Evolutionary conservation across 768 basidiomycete genomes (phyloP).

Genomic region (Termitomyces sp.): DNA sequence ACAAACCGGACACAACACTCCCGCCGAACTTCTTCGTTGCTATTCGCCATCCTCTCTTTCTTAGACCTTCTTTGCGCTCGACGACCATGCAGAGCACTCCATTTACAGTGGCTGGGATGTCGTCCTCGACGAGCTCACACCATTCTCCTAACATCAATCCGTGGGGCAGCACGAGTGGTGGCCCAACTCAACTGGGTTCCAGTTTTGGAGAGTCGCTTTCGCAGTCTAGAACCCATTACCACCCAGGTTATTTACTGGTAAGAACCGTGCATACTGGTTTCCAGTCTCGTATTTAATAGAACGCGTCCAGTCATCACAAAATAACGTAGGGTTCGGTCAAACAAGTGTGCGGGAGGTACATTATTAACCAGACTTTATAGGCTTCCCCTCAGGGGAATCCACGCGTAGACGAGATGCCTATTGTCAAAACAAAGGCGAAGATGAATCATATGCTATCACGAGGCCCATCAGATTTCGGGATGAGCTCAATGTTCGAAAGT

Average conservation of each 20-base stretch:
- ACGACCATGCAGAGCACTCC: slow-evolving; percentile 36
- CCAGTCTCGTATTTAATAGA: background rate
- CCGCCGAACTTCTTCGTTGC: background rate
- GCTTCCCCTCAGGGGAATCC: slow-evolving; percentile 51
- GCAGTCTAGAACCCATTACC: slow-evolving; percentile 74
- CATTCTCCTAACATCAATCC: slow-evolving; percentile 44
- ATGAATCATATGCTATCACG: slow-evolving; percentile 67
- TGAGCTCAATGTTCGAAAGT: slow-evolving; percentile 84
- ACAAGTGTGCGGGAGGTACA: background rate
- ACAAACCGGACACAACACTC: background rate
- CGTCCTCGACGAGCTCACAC: slow-evolving; percentile 40
- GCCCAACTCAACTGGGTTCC: slow-evolving; percentile 32
- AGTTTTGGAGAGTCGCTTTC: slow-evolving; percentile 65
- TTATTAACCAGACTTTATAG: slow-evolving; percentile 19
- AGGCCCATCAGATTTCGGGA: slow-evolving; percentile 64
- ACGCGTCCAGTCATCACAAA: slow-evolving; percentile 42
- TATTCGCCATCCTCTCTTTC: background rate
- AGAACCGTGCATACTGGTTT: slow-evolving; percentile 16
- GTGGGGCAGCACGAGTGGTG: slow-evolving; percentile 48
- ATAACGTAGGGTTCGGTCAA: slow-evolving; percentile 37
- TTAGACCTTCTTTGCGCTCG: background rate
- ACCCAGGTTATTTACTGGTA: slow-evolving; percentile 80
- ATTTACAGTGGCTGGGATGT: slow-evolving; percentile 62
- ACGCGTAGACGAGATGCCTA: slow-evolving; percentile 68
- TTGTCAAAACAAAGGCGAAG: slow-evolving; percentile 79